Base-by-base conservation (phyloP, 2,329 filamentous ascomycete genomes). In the Talaromyces rugulosus region DNA sequence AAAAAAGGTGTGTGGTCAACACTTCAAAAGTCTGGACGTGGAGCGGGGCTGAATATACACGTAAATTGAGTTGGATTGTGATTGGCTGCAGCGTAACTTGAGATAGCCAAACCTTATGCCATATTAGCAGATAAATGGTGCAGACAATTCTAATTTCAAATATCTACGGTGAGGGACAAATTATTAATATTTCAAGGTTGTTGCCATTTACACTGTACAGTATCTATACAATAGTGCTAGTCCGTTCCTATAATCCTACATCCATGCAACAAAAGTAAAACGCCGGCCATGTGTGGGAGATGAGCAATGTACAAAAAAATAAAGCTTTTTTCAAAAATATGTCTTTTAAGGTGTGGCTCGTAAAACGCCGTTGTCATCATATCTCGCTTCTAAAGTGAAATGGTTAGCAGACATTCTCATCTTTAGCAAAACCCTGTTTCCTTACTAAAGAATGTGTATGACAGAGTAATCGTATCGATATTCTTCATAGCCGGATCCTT, bases 391-490 rank as follows among this genome's bases (percentile, higher is more conserved):
- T 92, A 74, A 63, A 30, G 52, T 53, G 23, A 30, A n/a, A 59
- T n/a, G 18, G 18, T 44, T 16, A 44, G n/a, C 50, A 16, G 59
- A 36, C 33, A 6, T 62, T 27, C 14, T 6, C 5, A 5, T 53
- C 8, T 56, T 23, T 33, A 47, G 18, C 30, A 27, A 27, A 11
- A 56, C 11, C 30, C n/a, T 12, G 28, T 12, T 14, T 5, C 16
- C 91, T 82, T 81, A 96, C 92, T 99, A 77, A 99, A 99, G 75
- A 99, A 99, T 0, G 95, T 99, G 79, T 99, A 99, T 68, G 89
- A 96, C 71, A 99, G 77, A 36, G 95, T 99, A 60, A 99, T 92
- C 1, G 93, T 96, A 79, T 97, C 92, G 65, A 99, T 91, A 0
- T 90, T 90, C 77, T 85, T 91, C 94, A 97, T 98, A 66, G 90